Evolutionary conservation across 352 stramenopile genomes (phyloP).

Genomic region (Phytophthora europaea): DNA sequence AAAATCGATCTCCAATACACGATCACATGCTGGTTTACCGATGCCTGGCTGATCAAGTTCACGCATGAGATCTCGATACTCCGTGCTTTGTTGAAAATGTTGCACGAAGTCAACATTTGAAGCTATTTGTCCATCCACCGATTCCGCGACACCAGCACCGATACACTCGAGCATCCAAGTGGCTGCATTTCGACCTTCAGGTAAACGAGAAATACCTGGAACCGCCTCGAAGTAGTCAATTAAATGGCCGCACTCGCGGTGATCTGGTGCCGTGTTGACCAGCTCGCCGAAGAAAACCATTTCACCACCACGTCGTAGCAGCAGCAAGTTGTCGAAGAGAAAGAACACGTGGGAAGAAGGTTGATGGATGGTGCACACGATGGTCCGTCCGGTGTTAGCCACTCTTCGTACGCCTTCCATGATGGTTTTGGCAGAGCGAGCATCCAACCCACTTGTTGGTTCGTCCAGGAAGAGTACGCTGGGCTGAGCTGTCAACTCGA

Average conservation of each 20-base stretch:
- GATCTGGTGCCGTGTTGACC: neutral
- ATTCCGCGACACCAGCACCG: neutral
- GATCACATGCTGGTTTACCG: neutral
- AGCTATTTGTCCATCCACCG: neutral
- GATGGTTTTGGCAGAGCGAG: neutral
- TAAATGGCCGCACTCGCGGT: neutral
- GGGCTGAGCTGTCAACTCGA: neutral
- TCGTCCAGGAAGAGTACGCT: conserved; percentile 1
- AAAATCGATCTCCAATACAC: conserved; percentile 9
- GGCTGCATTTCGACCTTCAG: neutral
- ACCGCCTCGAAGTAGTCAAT: conserved; percentile 6
- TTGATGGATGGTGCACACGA: conserved; percentile 4
- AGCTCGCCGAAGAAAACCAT: neutral
- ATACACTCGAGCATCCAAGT: neutral
- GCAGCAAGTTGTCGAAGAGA: neutral
- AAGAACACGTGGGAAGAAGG: neutral
- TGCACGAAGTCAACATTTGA: neutral
- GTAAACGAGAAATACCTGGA: neutral
- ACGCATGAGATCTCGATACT: neutral
- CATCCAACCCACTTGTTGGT: neutral
- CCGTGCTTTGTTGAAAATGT: neutral
- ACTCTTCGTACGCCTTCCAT: neutral
- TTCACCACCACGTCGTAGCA: neutral
- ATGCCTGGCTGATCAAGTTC: neutral
- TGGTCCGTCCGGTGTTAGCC: neutral